phyloP scores from a whole-genome alignment of 2,329 filamentous ascomycete genomes.

The Dichotomopilus funicola region DNA sequence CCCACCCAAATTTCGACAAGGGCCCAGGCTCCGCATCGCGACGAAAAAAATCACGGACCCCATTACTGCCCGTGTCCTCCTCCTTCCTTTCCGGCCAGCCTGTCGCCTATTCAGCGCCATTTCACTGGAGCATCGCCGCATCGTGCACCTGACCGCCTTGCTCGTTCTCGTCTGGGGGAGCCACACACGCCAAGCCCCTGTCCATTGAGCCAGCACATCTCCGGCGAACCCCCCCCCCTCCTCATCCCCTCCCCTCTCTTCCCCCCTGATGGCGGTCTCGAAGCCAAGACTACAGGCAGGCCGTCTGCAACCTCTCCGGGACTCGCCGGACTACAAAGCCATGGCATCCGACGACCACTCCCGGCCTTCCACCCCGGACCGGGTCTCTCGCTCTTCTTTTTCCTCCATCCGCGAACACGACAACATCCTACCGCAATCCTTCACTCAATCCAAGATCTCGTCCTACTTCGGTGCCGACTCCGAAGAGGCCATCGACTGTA shows the following conservation, averaged over 20 bases:
- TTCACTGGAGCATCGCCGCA: constrained; percentile 16
- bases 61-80: constrained; percentile 11
- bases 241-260: constrained; percentile 4
- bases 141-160: constrained; percentile 22
- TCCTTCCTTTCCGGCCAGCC: constrained; percentile 1
- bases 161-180: too few relatives aligned
- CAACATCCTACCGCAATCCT: constrained; percentile 53
- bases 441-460: constrained; percentile 57
- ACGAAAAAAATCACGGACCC: constrained; percentile 10
- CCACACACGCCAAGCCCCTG: neutral
- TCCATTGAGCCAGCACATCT: constrained; percentile 13
- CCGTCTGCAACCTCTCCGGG: constrained; percentile 16
- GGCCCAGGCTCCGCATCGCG: constrained; percentile 10
- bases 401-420: constrained; percentile 57
- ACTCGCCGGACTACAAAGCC: constrained; percentile 24
- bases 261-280: constrained; percentile 21
- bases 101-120: constrained; percentile 22
- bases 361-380: constrained; percentile 29
- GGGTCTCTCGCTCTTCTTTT: constrained; percentile 48
- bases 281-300: constrained; percentile 20
- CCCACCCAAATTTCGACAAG: constrained; percentile 2
- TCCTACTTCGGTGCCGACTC: constrained; percentile 41
- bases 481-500: constrained; percentile 46
- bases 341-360: constrained; percentile 19
- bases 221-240: neutral